Evolutionary conservation across 164 flowering plant species (phyloP).

Genomic region (Brasenia schreberi): DNA sequence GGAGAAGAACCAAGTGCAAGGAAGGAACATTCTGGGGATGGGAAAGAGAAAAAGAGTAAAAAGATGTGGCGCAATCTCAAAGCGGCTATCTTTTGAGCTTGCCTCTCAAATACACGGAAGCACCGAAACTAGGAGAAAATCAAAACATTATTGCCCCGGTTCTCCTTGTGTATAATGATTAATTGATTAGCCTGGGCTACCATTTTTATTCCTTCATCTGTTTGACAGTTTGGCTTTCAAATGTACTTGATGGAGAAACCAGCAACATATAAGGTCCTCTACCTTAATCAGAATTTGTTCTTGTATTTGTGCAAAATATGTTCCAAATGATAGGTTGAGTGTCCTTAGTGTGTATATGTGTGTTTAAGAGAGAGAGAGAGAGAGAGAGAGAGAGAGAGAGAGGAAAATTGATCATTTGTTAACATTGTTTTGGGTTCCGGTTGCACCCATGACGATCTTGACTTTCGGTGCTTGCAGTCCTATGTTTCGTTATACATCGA

Average conservation of each 20-base stretch:
- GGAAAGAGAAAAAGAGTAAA: slow-evolving; percentile 64
- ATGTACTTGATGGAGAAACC: neutral
- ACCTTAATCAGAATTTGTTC: neutral
- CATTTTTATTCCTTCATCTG: neutral
- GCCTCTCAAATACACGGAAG: neutral
- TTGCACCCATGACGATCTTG: too few species aligned
- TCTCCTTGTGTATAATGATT: neutral
- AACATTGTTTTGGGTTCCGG: too few species aligned
- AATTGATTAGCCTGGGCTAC: neutral
- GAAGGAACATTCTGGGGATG: slow-evolving; percentile 45
- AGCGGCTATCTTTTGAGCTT: neutral
- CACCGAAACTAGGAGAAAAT: neutral
- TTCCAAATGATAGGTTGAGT: neutral
- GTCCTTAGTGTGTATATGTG: neutral
- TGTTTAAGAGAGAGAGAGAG: neutral
- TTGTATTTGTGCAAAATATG: neutral
- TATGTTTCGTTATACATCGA: too few species aligned
- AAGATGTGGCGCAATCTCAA: slow-evolving; percentile 75
- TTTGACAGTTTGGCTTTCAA: too few species aligned
- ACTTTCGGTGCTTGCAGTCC: too few species aligned
- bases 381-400: neutral
- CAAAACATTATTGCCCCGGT: neutral
- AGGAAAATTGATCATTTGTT: neutral
- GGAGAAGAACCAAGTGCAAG: slow-evolving; percentile 42
- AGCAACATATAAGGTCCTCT: neutral